Conservation (phyloP, 2,329 filamentous ascomycete genomes). For the Knoxdaviesia capensis region DNA sequence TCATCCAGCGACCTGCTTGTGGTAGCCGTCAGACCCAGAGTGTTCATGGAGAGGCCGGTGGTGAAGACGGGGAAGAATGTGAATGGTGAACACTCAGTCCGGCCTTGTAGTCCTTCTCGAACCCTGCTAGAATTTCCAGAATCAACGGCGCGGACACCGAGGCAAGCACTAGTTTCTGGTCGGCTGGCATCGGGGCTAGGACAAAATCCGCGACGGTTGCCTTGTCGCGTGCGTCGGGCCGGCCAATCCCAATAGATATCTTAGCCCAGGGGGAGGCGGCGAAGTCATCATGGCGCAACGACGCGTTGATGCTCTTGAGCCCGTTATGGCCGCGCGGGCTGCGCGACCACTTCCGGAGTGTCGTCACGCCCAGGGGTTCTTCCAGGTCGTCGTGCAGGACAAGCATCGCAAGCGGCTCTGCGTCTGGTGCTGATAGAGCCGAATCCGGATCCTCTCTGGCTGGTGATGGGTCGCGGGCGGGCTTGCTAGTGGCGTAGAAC, state of each 20-base stretch:
- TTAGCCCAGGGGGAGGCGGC: conserved; percentile 26
- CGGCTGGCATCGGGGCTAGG: no score
- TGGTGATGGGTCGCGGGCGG: not conserved
- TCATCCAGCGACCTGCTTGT: no score
- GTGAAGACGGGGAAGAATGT: no score
- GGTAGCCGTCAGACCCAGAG: no score
- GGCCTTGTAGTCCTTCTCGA: no score
- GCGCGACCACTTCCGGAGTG: conserved; percentile 37
- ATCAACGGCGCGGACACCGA: no score
- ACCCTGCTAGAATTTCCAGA: no score
- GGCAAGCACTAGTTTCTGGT: no score
- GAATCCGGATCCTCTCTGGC: conserved; percentile 5
- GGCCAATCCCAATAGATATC: conserved; percentile 73
- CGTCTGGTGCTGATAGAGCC: no score
- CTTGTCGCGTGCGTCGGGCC: conserved; percentile 39
- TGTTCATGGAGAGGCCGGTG: no score
- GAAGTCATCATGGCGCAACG: conserved; percentile 21
- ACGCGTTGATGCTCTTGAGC: conserved; percentile 42
- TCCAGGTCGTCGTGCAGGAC: conserved; percentile 85
- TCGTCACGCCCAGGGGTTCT: conserved; percentile 44
- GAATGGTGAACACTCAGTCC: no score
- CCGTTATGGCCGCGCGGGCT: conserved; percentile 59
- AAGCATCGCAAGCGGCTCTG: conserved; percentile 32
- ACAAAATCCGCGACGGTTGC: no score
- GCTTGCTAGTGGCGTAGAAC: conserved; percentile 18